Evolutionary conservation across 1,284 basidiomycete genomes (phyloP), one percentile per base, ranked within the genome.

Genomic region (Takashimella koratensis): DNA sequence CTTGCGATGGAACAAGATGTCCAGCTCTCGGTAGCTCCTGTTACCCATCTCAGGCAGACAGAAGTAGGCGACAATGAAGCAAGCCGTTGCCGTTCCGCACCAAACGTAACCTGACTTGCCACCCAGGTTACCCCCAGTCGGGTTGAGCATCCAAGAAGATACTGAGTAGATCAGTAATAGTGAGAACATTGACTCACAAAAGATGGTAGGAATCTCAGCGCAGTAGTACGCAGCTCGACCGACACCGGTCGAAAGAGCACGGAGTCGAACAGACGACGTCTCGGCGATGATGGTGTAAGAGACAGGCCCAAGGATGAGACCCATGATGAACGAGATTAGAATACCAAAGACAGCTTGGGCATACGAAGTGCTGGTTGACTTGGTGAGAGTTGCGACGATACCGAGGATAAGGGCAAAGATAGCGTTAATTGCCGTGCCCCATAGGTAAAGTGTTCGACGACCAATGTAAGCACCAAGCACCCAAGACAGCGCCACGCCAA

Each of bases 191-290:
- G n/a, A n/a, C n/a, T n/a, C n/a, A n/a, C n/a, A n/a, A n/a, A n/a
- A n/a, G 40, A 24, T 43, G 44, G 47, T 52, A 25, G 54, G 42
- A 30, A 64, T 66, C 62, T 75, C 76, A 57, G 67, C 66, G 42
- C 74, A 57, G 56, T 76, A 71, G 68, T 78, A 79, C 16, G 65
- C 51, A 50, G 69, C 73, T 20, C 78, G 70, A 8, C 74, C 67
- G 22, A 79, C 66, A 3, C 73, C 77, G 62, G 21, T 26, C 4
- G 52, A 39, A 16, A 30, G 36, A 10, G 46, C 5, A 5, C 77
- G 68, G 10, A 78, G 68, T 19, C 75, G 70, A 12, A 74, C 36
- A 39, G 55, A 57, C 12, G 51, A 46, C 1, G 44, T 47, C 22
- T 61, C 59, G 20, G 41, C 53, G 25, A 54, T 49, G 25, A 56